Evolutionary conservation across 2,329 filamentous ascomycete genomes (phyloP), one percentile per base, ranked within the genome.

Genomic region (Arthrobotrys megalospora): DNA sequence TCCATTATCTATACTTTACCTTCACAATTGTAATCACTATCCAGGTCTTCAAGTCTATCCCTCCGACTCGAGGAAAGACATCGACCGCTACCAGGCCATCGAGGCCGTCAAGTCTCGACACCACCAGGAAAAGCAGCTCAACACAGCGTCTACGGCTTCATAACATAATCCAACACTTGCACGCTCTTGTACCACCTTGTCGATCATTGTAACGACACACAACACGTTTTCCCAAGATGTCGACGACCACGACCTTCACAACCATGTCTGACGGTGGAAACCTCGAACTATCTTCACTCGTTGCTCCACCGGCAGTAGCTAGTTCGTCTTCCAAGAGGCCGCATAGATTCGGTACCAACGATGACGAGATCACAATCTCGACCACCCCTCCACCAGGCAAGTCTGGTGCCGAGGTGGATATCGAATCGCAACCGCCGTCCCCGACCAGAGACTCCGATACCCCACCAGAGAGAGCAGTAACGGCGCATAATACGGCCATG

Each of bases 401-500:
- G 28, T 66, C 66, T 0, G 28, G 48, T 8, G 62, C 16, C n/a
- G 68, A 68, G 21, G 50, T 68, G 10, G 76, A 79, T 19, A 69
- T 79, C 19, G 76, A 79, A 68, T 79, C 76, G 8, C 76, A 63
- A 45, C 76, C 76, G 21, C 62, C 76, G 0, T 79, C 76, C 4
- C 76, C 76, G 0, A 55, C 47, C n/a, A 62, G 55, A 19, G 69
- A 69, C 16, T 53, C 32, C 2, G 68, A 68, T 24, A 79, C n/a
- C 21, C 80, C 80, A 6, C 80, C 80, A 0, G 79, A 80, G 38
- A 76, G 80, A 6, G 79, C 79, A 0, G 79, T 75, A 11, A 68
- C 79, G 1, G 80, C 80, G 21, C 75, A 81, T 14, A 73, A 79
- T 62, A 79, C 76, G 6, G 72, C 80, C 5, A 79, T 81, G 75